Base-by-base conservation (phyloP, 208 protist species). In the Trypanosoma vivax region DNA sequence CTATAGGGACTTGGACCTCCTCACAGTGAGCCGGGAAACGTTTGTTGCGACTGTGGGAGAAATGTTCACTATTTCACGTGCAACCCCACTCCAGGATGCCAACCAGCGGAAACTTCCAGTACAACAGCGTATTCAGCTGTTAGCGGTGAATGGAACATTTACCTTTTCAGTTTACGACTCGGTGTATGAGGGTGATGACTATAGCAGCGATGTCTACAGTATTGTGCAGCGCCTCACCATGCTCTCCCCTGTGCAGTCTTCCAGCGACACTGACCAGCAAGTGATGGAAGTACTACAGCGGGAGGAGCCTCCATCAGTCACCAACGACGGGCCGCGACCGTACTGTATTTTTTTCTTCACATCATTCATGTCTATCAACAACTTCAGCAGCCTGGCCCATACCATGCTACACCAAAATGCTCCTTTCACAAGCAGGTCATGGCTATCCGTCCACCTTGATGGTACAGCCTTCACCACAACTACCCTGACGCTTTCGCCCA, bases 1-100 rank as follows among this genome's bases (percentile, higher is more conserved):
- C 29, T 66, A 60, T 21, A 48, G 14, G 18, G 60, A 66, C 45
- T 60, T 11, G 50, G 60, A 66, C 16, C 60, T 66, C n/a, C 60
- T 66, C 37, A 51, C 53, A 9, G 50, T 37, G 2, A 10, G 27
- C 28, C 40, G 60, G 25, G 25, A 41, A 0, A 37, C 24, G 21
- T 66, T 59, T 37, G 39, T 54, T 19, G 25, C 42, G 16, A 29
- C 35, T 21, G 51, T 66, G 2, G 34, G 45, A n/a, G 50, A 66
- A 31, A 53, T 66, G 37, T 31, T 66, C 23, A 29, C 50, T 9
- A 7, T 66, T 2, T 47, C 41, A 25, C 30, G 25, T n/a, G 31
- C 51, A 11, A 27, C 31, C 1, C 24, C 10, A 10, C 52, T 7
- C 2, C 50, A 30, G 29, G 19, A 37, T 25, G 33, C 0, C 19